Percentiles rank a stretch among this genome's conserved stretches.
These are phyloP conservation scores for Gastrodia elata DNA, from an alignment of 106 monocot genomes.

Conservation along the genomic window DNA sequence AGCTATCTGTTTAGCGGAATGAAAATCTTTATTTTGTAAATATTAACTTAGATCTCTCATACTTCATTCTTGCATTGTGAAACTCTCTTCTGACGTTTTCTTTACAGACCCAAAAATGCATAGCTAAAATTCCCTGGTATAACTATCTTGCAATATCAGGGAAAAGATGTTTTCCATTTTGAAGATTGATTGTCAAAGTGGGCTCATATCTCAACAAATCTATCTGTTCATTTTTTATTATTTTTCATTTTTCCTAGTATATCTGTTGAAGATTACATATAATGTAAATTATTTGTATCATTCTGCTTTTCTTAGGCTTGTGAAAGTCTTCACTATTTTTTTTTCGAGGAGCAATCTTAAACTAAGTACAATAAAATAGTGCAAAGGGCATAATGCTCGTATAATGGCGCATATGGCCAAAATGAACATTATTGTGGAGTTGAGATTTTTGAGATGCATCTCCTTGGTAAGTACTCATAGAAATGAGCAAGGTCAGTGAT, in stretches of 20 bases:
- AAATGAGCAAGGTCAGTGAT: neutral
- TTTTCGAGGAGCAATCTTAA: neutral
- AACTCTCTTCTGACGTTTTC: neutral
- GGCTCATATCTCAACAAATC: neutral
- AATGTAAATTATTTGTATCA: neutral
- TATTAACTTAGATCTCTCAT: neutral
- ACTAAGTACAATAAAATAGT: neutral
- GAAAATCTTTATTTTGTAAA: neutral
- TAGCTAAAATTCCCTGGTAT: neutral
- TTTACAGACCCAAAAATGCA: neutral
- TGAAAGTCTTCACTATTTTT: neutral
- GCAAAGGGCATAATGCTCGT: neutral
- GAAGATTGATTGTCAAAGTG: neutral
- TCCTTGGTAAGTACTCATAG: neutral
- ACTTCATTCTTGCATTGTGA: constrained; percentile 2
- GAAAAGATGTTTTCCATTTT: neutral
- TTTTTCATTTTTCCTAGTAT: neutral
- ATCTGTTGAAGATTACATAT: neutral
- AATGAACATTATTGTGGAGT: neutral
- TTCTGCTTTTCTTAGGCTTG: neutral
- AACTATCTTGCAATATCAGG: neutral
- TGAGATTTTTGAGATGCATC: constrained; percentile 1
- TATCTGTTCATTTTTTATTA: neutral
- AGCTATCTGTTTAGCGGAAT: neutral
- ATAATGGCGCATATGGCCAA: neutral